These are phyloP conservation scores for Teratosphaeria destructans DNA, from an alignment of 2,329 filamentous ascomycete species.

Conservation along the genomic window DNA sequence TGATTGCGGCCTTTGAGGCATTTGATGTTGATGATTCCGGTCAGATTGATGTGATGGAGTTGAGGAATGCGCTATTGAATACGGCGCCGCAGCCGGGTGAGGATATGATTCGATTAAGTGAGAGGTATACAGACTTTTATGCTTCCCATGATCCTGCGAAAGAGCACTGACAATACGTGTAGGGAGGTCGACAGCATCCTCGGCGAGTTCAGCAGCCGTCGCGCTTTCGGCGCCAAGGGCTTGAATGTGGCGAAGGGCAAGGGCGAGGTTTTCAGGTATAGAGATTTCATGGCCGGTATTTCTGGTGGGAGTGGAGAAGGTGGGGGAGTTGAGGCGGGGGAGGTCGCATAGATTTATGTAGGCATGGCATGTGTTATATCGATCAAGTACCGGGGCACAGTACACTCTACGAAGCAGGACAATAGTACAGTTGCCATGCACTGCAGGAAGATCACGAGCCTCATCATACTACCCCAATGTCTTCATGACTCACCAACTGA, in stretches of 20 bases:
- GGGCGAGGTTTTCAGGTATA: conserved; percentile 86
- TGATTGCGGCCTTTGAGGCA: conserved; percentile 82
- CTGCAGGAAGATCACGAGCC: background rate
- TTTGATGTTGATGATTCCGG: conserved; percentile 95
- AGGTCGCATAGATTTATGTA: background rate
- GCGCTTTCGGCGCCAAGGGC: conserved; percentile 62
- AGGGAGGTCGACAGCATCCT: conserved; percentile 77
- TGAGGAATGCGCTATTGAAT: conserved; percentile 72
- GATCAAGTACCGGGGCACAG: background rate
- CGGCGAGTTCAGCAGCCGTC: conserved; percentile 70
- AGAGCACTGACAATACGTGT: background rate
- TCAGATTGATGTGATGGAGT: conserved; percentile 72
- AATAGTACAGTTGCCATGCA: background rate
- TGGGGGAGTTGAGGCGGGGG: background rate
- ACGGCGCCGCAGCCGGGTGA: conserved; percentile 65
- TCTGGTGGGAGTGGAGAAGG: conserved; percentile 25
- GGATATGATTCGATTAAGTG: conserved; percentile 44
- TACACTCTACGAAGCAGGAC: background rate
- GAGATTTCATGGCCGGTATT: conserved; percentile 66
- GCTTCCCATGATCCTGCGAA: background rate
- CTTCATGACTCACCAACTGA: background rate
- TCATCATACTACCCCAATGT: background rate
- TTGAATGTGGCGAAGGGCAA: conserved; percentile 37
- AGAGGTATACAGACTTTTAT: conserved; percentile 28
- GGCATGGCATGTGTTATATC: background rate